These are phyloP conservation scores for Tetradesmus obliquus DNA, from an alignment of 139 green algal genomes.

Conservation along the genomic window DNA sequence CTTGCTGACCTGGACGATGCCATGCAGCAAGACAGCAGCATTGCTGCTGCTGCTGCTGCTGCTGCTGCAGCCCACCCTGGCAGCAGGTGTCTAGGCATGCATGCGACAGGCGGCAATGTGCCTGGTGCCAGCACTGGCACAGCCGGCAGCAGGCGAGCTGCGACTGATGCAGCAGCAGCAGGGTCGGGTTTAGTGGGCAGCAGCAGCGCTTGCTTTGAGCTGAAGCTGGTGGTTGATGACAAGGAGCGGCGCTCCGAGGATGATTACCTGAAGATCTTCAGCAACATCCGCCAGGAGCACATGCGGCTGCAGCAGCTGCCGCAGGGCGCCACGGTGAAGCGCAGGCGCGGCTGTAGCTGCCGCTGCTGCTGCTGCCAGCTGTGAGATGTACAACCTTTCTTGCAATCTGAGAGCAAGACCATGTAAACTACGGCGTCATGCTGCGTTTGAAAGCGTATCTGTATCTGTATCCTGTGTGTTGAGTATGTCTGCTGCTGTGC, in stretches of 20 bases:
- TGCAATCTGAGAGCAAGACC: too few species aligned
- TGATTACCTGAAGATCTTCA: constrained; percentile 18
- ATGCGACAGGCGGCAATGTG: not conserved
- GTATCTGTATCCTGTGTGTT: too few species aligned
- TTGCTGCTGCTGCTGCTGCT: not conserved
- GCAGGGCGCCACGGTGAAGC: not conserved
- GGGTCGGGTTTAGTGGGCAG: not conserved
- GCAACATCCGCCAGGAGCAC: constrained; percentile 15
- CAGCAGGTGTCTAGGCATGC: not conserved
- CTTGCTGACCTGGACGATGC: not conserved
- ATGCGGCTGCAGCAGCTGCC: not conserved
- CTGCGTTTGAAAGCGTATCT: too few species aligned
- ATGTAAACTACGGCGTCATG: too few species aligned
- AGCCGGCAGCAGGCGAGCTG: not conserved
- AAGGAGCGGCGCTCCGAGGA: constrained; percentile 12
- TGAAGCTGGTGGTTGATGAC: constrained; percentile 42
- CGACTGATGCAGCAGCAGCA: constrained; percentile 10
- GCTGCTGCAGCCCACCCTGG: not conserved
- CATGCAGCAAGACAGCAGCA: not conserved
- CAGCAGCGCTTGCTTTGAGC: not conserved
- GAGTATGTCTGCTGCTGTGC: not conserved
- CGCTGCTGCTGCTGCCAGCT: too few species aligned
- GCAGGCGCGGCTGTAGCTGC: not conserved
- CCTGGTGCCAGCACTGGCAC: not conserved
- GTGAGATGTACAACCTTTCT: too few species aligned